Percentiles rank a stretch among this genome's conserved stretches.
These are phyloP conservation scores for Fusarium verrucosum DNA, from an alignment of 2,329 filamentous ascomycete genomes.

Conservation along the genomic window DNA sequence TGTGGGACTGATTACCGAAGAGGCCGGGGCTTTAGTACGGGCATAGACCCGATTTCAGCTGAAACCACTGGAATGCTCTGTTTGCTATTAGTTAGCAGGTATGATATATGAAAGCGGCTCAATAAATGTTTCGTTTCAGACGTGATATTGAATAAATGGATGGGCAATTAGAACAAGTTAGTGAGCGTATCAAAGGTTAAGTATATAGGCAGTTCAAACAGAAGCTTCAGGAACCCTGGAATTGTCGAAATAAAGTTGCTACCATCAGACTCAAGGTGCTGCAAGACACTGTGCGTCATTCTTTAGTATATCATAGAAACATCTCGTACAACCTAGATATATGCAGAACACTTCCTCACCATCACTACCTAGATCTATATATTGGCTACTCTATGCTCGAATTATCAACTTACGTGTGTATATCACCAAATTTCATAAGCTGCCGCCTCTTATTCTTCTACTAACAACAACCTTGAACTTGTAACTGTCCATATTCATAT, in stretches of 20 bases:
- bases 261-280: not conserved
- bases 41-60: too few species aligned
- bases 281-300: slow-evolving; percentile 8
- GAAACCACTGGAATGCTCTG: too few species aligned
- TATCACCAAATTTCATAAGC: not conserved
- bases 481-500: not conserved
- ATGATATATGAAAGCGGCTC: too few species aligned
- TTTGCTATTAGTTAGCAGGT: too few species aligned
- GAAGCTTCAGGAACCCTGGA: slow-evolving; percentile 18
- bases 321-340: slow-evolving; percentile 11
- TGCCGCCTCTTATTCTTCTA: not conserved
- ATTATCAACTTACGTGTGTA: not conserved
- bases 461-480: not conserved
- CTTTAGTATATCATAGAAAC: slow-evolving; percentile 23
- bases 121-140: too few species aligned
- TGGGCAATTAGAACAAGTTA: not conserved
- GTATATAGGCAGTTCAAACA: not conserved
- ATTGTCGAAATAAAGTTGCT: not conserved
- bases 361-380: slow-evolving; percentile 2
- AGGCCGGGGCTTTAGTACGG: not conserved
- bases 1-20: slow-evolving; percentile 26
- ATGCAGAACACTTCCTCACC: not conserved
- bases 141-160: too few species aligned
- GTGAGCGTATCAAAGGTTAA: not conserved
- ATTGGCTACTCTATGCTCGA: not conserved